phyloP scores from a whole-genome alignment of 2,329 filamentous ascomycete genomes.

The Cadophora malorum region DNA sequence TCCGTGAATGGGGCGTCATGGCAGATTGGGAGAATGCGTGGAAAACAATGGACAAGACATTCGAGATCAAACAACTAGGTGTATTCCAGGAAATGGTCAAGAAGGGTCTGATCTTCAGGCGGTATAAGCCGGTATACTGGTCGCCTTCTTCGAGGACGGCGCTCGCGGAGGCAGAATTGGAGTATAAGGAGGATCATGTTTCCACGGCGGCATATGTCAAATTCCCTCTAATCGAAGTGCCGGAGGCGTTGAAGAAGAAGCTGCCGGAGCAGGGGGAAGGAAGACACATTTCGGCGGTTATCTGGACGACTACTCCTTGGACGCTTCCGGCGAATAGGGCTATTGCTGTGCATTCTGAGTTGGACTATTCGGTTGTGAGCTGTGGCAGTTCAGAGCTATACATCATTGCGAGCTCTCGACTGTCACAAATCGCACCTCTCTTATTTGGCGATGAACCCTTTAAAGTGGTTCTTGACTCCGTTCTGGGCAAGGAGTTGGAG shows the following conservation, averaged over 20 bases:
- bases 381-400: slow-evolving; percentile 61
- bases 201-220: slow-evolving; percentile 80
- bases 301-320: slow-evolving; percentile 99
- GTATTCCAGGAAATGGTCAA: slow-evolving; percentile 79
- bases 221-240: slow-evolving; percentile 68
- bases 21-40: slow-evolving; percentile 79
- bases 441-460: slow-evolving; percentile 46
- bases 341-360: slow-evolving; percentile 78
- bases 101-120: slow-evolving; percentile 76
- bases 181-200: slow-evolving; percentile 78
- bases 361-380: slow-evolving; percentile 75
- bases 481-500: slow-evolving; percentile 70
- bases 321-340: slow-evolving; percentile 92
- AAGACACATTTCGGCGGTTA: slow-evolving; percentile 73
- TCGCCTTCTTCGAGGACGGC: slow-evolving; percentile 80
- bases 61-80: slow-evolving; percentile 76
- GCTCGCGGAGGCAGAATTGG: slow-evolving; percentile 82
- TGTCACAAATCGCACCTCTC: slow-evolving; percentile 62
- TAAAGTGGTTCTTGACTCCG: slow-evolving; percentile 58
- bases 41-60: slow-evolving; percentile 78
- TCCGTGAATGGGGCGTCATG: slow-evolving; percentile 79
- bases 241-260: slow-evolving; percentile 51
- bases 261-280: slow-evolving; percentile 48
- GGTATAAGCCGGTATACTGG: slow-evolving; percentile 87
- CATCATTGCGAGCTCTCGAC: slow-evolving; percentile 73